These are phyloP conservation scores for Adansonia grandidieri DNA, from an alignment of 441 rosid species.

Conservation along the genomic window DNA sequence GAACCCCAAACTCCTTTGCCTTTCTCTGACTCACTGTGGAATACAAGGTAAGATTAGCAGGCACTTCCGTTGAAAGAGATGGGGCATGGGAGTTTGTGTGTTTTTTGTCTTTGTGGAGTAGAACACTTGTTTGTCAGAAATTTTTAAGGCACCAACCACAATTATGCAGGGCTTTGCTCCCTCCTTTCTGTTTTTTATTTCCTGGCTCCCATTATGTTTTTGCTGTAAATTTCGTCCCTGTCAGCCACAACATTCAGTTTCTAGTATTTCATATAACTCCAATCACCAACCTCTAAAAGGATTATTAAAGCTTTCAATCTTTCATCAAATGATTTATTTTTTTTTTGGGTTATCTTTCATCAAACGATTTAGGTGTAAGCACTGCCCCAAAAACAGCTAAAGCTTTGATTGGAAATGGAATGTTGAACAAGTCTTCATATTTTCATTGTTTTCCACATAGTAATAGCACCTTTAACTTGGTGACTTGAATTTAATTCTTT, in stretches of 20 bases:
- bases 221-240: conserved; percentile 1
- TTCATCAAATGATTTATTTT: background rate
- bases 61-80: conserved; percentile 40
- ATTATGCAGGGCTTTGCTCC: conserved; percentile 23
- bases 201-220: conserved; percentile 10
- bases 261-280: conserved; percentile 8
- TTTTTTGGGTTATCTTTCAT: background rate
- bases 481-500: background rate
- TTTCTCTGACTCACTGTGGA: conserved; percentile 30
- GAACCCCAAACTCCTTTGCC: conserved; percentile 33
- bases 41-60: conserved; percentile 34
- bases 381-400: background rate
- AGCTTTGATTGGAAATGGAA: background rate
- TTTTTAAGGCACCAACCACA: conserved; percentile 28
- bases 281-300: background rate
- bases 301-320: background rate
- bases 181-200: conserved; percentile 13
- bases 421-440: background rate
- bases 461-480: background rate
- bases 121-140: conserved; percentile 30
- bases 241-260: conserved; percentile 3
- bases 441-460: background rate
- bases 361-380: background rate
- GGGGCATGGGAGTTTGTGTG: conserved; percentile 41
- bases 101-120: conserved; percentile 27